Base-by-base conservation (phyloP, 2,329 filamentous ascomycete species). In the Karstenula rhodostoma region DNA sequence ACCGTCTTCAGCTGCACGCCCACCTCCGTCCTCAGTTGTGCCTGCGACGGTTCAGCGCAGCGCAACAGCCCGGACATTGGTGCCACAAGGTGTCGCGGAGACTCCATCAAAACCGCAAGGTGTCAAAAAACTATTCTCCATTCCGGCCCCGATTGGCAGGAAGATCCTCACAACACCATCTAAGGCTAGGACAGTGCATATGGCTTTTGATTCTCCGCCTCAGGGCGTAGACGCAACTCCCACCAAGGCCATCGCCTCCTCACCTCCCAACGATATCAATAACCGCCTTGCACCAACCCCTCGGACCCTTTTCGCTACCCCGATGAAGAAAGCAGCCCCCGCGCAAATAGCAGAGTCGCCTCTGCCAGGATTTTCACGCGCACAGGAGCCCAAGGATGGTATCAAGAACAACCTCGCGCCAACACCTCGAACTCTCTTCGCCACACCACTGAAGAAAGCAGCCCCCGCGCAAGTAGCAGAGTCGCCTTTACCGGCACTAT, bases 101-200 rank as follows among this genome's bases (percentile, higher is more conserved):
- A 82, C 80, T 53, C 81, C 80, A 15, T 79, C 78, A 3, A 77
- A 78, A 47, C 75, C 73, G 46, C 76, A 77, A 49, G 73, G 68
- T 13, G 66, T 29, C 67, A 77, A 69, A 59, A 55, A 61, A 17
- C 8, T 9, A 32, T 73, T 75, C 47, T 61, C 56, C 8, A 48
- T 68, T 4, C 69, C 71, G 56, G 66, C 69, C 33, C 40, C 66
- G 52, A 67, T 60, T 50, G 69, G 71, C 7, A 67, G 69, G 57
- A 69, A 64, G 46, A 72, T 77, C 50, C 75, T 77, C 44, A 69
- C 67, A n/a, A 78, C 74, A 12, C 75, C 75, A 40, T 59, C 66
- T 1, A 78, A 77, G 57, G 44, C 51, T 37, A 57, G 57, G 55
- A 58, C 46, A 2, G 50, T 49, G 19, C 60, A 58, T 44, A 49